These are phyloP conservation scores for Piloderma croceum DNA, from an alignment of 768 basidiomycete genomes.

Conservation along the genomic window DNA sequence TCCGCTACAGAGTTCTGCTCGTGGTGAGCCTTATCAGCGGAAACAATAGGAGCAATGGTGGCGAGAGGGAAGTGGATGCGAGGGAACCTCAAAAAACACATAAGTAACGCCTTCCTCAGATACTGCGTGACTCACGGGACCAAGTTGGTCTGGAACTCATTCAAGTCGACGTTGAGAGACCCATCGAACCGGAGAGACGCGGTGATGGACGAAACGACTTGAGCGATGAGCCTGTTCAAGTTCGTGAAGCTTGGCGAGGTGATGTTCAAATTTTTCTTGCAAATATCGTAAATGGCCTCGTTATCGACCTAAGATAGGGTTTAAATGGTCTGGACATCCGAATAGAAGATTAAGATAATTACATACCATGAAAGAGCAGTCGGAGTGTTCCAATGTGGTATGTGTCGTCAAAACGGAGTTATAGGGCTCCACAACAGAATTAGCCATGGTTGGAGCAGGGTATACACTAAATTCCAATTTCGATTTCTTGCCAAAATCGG, in stretches of 20 bases:
- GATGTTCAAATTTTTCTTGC: conserved; percentile 91
- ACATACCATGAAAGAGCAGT: conserved; percentile 97
- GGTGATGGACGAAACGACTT: conserved; percentile 97
- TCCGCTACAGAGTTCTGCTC: conserved; percentile 97
- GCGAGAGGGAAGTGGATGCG: conserved; percentile 98
- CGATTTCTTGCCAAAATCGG: conserved; percentile 99
- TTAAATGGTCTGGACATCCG: neutral
- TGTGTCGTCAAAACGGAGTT: conserved; percentile 98
- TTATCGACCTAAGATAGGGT: conserved; percentile 73
- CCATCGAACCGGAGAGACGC: conserved; percentile 97
- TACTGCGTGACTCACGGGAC: conserved; percentile 84
- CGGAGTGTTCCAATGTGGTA: conserved; percentile 99
- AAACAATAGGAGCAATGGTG: conserved; percentile 91
- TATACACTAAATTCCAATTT: conserved; percentile 99
- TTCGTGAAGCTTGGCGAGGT: conserved; percentile 85
- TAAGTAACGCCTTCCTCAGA: conserved; percentile 7
- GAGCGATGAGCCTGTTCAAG: conserved; percentile 94
- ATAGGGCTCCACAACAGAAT: conserved; percentile 98
- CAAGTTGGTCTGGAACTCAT: conserved; percentile 98
- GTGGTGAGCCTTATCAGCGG: conserved; percentile 89
- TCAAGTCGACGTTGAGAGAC: conserved; percentile 93
- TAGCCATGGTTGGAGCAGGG: conserved; percentile 90
- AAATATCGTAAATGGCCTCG: conserved; percentile 99
- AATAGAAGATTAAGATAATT: neutral
- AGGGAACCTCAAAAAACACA: conserved; percentile 63